phyloP scores from a whole-genome alignment of 2,329 filamentous ascomycete genomes.

The Aspergillus fischeri region DNA sequence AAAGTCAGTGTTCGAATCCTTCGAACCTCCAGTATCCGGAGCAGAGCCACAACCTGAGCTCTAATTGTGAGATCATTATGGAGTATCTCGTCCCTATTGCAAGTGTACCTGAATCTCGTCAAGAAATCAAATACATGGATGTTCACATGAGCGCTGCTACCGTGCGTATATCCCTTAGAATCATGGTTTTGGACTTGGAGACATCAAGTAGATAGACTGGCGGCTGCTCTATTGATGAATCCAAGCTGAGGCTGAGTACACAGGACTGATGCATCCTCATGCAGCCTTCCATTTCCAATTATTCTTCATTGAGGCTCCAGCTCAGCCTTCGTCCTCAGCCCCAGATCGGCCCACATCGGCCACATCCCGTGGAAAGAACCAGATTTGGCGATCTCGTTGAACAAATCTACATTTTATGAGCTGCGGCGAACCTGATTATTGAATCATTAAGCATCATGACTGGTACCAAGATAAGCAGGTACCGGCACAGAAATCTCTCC shows the following conservation, averaged over 20 bases:
- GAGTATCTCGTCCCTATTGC: neutral
- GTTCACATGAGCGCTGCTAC: neutral
- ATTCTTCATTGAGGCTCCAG: neutral
- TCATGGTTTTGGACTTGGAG: neutral
- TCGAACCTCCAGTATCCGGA: neutral
- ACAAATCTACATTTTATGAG: neutral
- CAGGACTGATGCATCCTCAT: neutral
- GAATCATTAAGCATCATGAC: neutral
- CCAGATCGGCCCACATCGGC: conserved; percentile 13
- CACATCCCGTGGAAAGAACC: conserved; percentile 13
- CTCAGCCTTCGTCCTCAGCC: conserved; percentile 8
- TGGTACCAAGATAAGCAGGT: no score
- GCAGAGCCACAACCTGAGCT: neutral
- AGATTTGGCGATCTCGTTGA: neutral
- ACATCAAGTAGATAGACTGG: neutral
- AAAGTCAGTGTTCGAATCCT: neutral
- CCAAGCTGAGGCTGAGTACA: no score
- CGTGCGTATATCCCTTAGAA: no score
- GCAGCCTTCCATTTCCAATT: neutral
- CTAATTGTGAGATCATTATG: neutral
- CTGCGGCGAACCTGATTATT: neutral
- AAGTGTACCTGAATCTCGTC: neutral
- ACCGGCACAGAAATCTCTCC: neutral
- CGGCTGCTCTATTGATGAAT: no score
- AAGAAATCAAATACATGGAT: neutral